A percentile compares a stretch with the other conserved stretches of the same genome.
phyloP scores from a whole-genome alignment of 768 basidiomycete species.

The Auricularia auricula-judae region DNA sequence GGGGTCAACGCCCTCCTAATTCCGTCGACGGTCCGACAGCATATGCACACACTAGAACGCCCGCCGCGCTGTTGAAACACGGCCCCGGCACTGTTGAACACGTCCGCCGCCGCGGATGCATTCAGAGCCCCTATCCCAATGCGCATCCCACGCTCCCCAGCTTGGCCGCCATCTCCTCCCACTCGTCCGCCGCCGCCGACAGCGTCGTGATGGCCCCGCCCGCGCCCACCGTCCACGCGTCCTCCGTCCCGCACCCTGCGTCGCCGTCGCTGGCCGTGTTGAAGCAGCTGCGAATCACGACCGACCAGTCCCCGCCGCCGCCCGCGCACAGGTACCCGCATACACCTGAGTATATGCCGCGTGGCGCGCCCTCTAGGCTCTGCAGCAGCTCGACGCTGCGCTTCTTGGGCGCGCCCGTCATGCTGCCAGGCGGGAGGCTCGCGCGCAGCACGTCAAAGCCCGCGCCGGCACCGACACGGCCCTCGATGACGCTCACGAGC shows the following conservation, averaged over 20 bases:
- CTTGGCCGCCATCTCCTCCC: constrained; percentile 92
- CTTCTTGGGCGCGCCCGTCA: constrained; percentile 97
- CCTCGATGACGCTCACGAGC: constrained; percentile 88
- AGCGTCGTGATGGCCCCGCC: constrained; percentile 96
- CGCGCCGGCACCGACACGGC: constrained; percentile 34
- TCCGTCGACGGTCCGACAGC: no score
- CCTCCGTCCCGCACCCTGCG: constrained; percentile 8
- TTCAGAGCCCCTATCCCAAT: constrained; percentile 28
- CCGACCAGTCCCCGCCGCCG: constrained; percentile 86
- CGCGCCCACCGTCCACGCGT: constrained; percentile 74
- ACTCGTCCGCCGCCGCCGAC: constrained; percentile 74
- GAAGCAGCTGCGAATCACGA: constrained; percentile 89
- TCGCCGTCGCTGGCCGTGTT: constrained; percentile 39
- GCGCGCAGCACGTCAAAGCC: constrained; percentile 71
- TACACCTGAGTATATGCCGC: constrained; percentile 84
- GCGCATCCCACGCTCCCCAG: constrained; percentile 63
- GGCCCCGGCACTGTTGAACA: no score
- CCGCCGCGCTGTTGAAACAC: no score
- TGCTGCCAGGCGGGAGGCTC: constrained; percentile 87
- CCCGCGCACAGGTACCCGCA: constrained; percentile 89
- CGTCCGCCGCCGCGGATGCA: not conserved
- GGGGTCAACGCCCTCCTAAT: no score
- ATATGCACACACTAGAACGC: no score
- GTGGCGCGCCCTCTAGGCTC: constrained; percentile 56
- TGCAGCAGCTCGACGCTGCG: constrained; percentile 86